These are phyloP conservation scores for Colletotrichum higginsianum DNA, from an alignment of 2,329 filamentous ascomycete species.

Conservation along the genomic window DNA sequence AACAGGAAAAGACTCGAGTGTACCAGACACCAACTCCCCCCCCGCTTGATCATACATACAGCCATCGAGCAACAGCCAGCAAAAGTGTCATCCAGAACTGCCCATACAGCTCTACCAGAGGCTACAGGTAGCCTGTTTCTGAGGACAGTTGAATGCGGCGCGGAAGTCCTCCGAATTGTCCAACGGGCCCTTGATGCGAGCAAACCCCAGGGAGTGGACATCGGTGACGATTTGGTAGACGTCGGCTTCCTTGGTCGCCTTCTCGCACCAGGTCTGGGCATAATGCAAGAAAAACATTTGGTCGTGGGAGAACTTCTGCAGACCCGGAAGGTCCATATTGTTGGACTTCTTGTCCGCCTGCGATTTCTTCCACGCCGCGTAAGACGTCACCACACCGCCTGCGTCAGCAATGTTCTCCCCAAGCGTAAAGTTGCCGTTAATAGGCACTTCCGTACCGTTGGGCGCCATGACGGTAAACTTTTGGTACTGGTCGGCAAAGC, in stretches of 20 bases:
- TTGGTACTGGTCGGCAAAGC: conserved; percentile 77
- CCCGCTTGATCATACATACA: background rate
- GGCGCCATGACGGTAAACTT: conserved; percentile 71
- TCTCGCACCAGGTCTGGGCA: conserved; percentile 76
- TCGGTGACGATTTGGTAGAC: conserved; percentile 72
- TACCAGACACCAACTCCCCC: background rate
- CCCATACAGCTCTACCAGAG: conserved; percentile 68
- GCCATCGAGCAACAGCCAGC: background rate
- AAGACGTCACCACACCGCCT: conserved; percentile 75
- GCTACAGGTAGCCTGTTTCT: conserved; percentile 77
- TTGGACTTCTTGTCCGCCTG: conserved; percentile 64
- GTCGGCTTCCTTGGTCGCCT: conserved; percentile 67
- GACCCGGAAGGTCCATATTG: conserved; percentile 66
- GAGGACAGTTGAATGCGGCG: conserved; percentile 76
- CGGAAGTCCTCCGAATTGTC: conserved; percentile 77
- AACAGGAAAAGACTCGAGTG: background rate
- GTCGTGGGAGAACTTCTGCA: conserved; percentile 74
- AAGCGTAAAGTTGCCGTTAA: conserved; percentile 74
- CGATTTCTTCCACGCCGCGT: conserved; percentile 75
- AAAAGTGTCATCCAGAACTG: background rate
- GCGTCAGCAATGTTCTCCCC: conserved; percentile 82
- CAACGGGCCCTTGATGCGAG: conserved; percentile 74
- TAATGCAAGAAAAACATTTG: conserved; percentile 79
- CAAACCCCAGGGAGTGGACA: conserved; percentile 75
- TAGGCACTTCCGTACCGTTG: conserved; percentile 69